A percentile compares a stretch with the other conserved stretches of the same genome.
phyloP scores from a whole-genome alignment of 257 asterid species.

The Solanum pimpinellifolium region DNA sequence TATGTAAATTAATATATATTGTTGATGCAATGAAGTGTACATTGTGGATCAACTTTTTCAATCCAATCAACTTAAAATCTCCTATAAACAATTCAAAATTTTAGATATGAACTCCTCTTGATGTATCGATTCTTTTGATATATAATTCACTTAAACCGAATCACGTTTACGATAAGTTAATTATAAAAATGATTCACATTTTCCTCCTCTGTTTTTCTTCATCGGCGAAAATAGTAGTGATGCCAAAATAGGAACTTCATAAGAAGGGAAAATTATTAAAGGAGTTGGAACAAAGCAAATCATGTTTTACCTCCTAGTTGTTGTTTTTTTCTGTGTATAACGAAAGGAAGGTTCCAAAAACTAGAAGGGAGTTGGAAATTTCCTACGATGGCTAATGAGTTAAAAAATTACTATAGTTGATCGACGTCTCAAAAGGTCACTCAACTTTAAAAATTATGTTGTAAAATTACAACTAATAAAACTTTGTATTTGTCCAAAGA shows the following conservation, averaged over 20 bases:
- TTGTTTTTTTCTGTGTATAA: no score
- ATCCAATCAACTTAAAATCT: neutral
- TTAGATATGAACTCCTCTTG: no score
- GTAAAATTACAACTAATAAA: no score
- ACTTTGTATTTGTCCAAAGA: no score
- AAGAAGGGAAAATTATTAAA: neutral
- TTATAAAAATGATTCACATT: neutral
- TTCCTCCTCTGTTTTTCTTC: no score
- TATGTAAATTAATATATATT: no score
- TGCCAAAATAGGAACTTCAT: no score
- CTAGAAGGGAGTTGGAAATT: neutral
- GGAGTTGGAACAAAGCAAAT: neutral
- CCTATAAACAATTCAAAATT: no score
- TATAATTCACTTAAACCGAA: no score
- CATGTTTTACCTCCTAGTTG: neutral
- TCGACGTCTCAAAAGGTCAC: neutral
- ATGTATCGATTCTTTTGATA: no score
- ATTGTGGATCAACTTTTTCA: neutral
- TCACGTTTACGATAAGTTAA: neutral
- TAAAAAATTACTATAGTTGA: neutral
- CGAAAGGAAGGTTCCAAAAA: neutral
- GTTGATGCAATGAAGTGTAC: neutral
- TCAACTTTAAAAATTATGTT: no score
- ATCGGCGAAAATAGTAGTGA: no score
- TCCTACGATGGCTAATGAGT: neutral